A percentile compares a stretch with the other conserved stretches of the same genome.
phyloP scores from a whole-genome alignment of 2,329 filamentous ascomycete species.

The Epichloe coenophiala region DNA sequence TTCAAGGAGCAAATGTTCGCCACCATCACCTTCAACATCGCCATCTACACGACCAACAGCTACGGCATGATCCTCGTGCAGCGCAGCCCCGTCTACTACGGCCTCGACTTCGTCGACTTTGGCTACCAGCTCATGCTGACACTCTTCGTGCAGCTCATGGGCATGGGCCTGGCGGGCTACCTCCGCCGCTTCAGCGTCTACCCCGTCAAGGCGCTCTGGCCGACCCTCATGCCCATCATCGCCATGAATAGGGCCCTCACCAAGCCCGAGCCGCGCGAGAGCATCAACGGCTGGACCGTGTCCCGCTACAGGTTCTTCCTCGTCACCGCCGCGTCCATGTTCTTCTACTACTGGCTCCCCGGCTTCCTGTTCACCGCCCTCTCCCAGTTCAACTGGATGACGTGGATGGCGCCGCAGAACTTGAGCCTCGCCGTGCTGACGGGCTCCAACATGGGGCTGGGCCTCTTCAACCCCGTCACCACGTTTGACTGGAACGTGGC shows the following conservation, averaged over 20 bases:
- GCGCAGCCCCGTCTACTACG: conserved; percentile 29
- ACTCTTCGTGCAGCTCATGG: conserved; percentile 37
- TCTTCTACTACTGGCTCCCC: conserved; percentile 40
- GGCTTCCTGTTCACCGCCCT: conserved; percentile 35
- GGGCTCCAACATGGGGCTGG: conserved; percentile 28
- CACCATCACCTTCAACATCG: conserved; percentile 43
- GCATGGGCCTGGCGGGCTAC: conserved; percentile 40
- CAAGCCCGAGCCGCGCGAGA: conserved; percentile 15
- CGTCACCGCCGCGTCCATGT: conserved; percentile 28
- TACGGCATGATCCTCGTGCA: conserved; percentile 35
- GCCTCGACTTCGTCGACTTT: conserved; percentile 24
- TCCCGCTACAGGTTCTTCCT: conserved; percentile 33
- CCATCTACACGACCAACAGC: conserved; percentile 32
- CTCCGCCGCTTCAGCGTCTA: conserved; percentile 37
- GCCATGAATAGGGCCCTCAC: conserved; percentile 31
- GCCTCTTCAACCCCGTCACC: conserved; percentile 21
- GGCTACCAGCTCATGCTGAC: conserved; percentile 33
- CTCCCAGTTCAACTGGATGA: conserved; percentile 38
- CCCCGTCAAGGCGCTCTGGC: conserved; percentile 38
- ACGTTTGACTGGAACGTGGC: conserved; percentile 28
- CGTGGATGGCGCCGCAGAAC: conserved; percentile 38
- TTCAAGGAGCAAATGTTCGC: conserved; percentile 49
- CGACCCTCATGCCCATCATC: conserved; percentile 32
- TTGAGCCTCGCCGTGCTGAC: conserved; percentile 25
- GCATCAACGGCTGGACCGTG: conserved; percentile 23